Evolutionary conservation across 2,329 filamentous ascomycete species (phyloP).

Genomic region (Hortaea werneckii): DNA sequence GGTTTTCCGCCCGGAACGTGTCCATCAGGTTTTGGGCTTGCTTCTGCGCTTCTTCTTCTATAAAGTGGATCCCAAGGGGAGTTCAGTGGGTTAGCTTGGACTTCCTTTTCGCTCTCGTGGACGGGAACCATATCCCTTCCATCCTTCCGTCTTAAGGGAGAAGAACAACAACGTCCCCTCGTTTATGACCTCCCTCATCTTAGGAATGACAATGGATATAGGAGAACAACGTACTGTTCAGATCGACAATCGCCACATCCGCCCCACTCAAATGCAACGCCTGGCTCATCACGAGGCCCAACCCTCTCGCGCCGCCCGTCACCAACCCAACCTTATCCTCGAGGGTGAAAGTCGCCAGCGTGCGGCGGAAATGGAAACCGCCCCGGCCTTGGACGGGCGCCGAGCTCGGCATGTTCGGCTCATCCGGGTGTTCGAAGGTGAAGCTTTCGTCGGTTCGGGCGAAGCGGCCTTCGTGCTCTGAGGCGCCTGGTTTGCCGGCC

Average conservation of each 20-base stretch:
- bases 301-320: slow-evolving; percentile 78
- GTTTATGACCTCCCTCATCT: too few species aligned
- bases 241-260: slow-evolving; percentile 82
- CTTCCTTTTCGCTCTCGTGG: background rate
- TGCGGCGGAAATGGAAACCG: slow-evolving; percentile 74
- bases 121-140: too few species aligned
- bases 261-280: slow-evolving; percentile 80
- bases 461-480: slow-evolving; percentile 53
- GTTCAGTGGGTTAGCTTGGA: background rate
- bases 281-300: slow-evolving; percentile 89
- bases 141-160: too few species aligned
- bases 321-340: slow-evolving; percentile 75
- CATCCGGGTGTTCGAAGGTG: slow-evolving; percentile 67
- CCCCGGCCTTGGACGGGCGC: slow-evolving; percentile 64
- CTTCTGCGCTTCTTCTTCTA: slow-evolving; percentile 72
- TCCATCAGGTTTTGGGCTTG: slow-evolving; percentile 66
- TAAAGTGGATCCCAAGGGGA: background rate
- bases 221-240: slow-evolving; percentile 59
- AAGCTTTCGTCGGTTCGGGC: slow-evolving; percentile 73
- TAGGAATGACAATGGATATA: background rate
- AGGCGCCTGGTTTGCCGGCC: slow-evolving; percentile 24
- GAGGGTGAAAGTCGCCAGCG: slow-evolving; percentile 75
- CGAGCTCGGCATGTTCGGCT: slow-evolving; percentile 65
- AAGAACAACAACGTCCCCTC: too few species aligned
- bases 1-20: slow-evolving; percentile 70